Evolutionary conservation across 2,329 filamentous ascomycete species (phyloP).

Genomic region (Phialocephala sp.): DNA sequence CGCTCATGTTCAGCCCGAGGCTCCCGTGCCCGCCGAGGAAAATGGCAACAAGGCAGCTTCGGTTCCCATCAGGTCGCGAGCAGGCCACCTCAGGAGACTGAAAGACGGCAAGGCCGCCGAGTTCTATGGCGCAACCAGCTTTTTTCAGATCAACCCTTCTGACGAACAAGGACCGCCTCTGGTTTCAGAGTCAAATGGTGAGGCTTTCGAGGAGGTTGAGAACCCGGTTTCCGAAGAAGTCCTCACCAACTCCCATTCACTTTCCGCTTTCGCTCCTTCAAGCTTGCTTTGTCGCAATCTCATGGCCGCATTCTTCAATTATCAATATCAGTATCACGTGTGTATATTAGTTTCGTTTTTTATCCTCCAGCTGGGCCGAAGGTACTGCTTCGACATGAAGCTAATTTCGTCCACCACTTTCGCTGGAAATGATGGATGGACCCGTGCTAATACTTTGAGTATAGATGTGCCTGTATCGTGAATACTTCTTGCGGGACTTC

Average conservation of each 20-base stretch:
- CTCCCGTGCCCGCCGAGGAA: constrained; percentile 23
- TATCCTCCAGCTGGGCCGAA: neutral
- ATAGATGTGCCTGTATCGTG: constrained; percentile 54
- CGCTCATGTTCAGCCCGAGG: constrained; percentile 12
- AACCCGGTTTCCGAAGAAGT: constrained; percentile 10
- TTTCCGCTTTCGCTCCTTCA: constrained; percentile 47
- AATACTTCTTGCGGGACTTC: constrained; percentile 57
- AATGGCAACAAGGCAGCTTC: constrained; percentile 2
- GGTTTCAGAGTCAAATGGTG: neutral
- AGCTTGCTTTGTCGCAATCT: constrained; percentile 51
- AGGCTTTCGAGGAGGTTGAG: constrained; percentile 4
- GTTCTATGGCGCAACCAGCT: constrained; percentile 56
- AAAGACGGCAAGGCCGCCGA: constrained; percentile 49
- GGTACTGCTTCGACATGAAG: too few relatives aligned
- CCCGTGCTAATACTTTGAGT: neutral
- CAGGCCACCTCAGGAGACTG: constrained; percentile 48
- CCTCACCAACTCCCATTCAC: neutral
- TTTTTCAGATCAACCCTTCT: constrained; percentile 47
- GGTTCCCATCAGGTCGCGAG: constrained; percentile 41
- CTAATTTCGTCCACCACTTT: too few relatives aligned
- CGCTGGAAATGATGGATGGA: neutral
- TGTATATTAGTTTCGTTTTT: neutral
- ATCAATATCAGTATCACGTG: constrained; percentile 53
- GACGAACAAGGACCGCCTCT: constrained; percentile 24
- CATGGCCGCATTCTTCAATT: constrained; percentile 55